Evolutionary conservation across 164 flowering plant species (phyloP), one percentile per base, ranked within the genome.

Genomic region (Nymphaea thermarum): DNA sequence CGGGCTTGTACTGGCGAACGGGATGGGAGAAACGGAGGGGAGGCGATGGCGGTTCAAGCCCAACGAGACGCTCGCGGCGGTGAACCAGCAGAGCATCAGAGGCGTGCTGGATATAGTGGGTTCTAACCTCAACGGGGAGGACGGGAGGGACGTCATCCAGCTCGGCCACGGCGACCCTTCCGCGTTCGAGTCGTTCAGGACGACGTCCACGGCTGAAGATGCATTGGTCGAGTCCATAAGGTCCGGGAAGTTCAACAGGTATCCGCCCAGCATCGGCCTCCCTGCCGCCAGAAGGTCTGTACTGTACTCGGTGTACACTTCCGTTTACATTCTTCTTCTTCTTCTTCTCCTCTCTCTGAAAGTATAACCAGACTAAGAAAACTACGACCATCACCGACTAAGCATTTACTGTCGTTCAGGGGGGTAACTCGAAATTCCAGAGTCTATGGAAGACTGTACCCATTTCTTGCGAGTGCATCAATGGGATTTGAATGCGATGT

Each of bases 121-220:
- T 66, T 42, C 41, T 4, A 64, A 72, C 43, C 51, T 80, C 3
- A 69, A 74, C 44, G 17, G 60, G 17, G 60, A 59, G 59, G 81
- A 77, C 44, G 14, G 6, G 16, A 72, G 80, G 42, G 51, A 76
- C 2, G 44, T 65, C 2, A 72, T 81, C 36, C 79, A 72, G 62
- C 80, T 83, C 5, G 81, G 84, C 67, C 79, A 75, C 66, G 82
- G 83, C 0, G 87, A 83, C 17, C 84, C 86, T 8, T 77, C 82
- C 16, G 67, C 43, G 7, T 81, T 79, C 43, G 76, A 82, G 4
- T 65, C 76, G 65, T 83, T 81, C 62, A 65, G 79, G 12, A 75
- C 84, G 0, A 72, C 77, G 15, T 61, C 42, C 3, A 66, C 67
- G 7, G 81, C 81, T 3, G 80, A 78, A 45, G 74, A 81, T n/a